A percentile compares a stretch with the other conserved stretches of the same genome.
phyloP scores from a whole-genome alignment of 2,329 filamentous ascomycete genomes.

The Paecilomyces variotii region DNA sequence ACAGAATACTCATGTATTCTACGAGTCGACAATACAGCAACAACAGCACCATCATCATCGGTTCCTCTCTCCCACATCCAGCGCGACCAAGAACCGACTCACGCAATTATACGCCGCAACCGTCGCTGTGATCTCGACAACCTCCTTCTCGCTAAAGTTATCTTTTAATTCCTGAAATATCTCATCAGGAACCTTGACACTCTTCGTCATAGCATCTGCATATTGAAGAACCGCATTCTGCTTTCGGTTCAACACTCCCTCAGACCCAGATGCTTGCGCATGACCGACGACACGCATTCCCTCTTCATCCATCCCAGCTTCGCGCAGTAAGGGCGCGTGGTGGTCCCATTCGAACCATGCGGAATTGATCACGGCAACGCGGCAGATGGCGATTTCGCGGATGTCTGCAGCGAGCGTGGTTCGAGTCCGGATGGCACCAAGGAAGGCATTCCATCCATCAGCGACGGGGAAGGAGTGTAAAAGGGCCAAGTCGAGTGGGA shows the following conservation, averaged over 20 bases:
- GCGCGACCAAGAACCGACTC: slow-evolving; percentile 70
- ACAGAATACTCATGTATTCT: background rate
- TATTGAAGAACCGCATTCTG: slow-evolving; percentile 65
- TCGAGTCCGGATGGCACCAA: slow-evolving; percentile 47
- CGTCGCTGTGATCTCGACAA: slow-evolving; percentile 75
- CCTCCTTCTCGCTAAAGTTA: slow-evolving; percentile 59
- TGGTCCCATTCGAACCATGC: slow-evolving; percentile 83
- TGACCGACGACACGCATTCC: slow-evolving; percentile 29
- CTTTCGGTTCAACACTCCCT: slow-evolving; percentile 43
- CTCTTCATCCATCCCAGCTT: slow-evolving; percentile 45
- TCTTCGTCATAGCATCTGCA: slow-evolving; percentile 75
- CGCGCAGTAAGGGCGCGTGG: slow-evolving; percentile 65
- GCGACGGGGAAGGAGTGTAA: slow-evolving; percentile 49
- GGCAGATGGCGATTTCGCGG: slow-evolving; percentile 71
- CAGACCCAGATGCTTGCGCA: slow-evolving; percentile 18
- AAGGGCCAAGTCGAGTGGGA: slow-evolving; percentile 47
- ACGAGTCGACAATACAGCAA: background rate
- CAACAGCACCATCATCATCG: slow-evolving; percentile 3
- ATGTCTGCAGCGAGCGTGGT: slow-evolving; percentile 45
- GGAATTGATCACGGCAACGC: slow-evolving; percentile 69
- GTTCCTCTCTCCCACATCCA: slow-evolving; percentile 53
- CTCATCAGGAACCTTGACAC: slow-evolving; percentile 59
- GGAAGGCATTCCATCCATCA: slow-evolving; percentile 52
- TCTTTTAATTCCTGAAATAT: slow-evolving; percentile 57
- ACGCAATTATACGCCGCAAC: slow-evolving; percentile 79